Percentiles rank a stretch among this genome's conserved stretches.
These are phyloP conservation scores for Yamadazyma laniorum DNA, from an alignment of 805 yeast genomes.

Conservation along the genomic window DNA sequence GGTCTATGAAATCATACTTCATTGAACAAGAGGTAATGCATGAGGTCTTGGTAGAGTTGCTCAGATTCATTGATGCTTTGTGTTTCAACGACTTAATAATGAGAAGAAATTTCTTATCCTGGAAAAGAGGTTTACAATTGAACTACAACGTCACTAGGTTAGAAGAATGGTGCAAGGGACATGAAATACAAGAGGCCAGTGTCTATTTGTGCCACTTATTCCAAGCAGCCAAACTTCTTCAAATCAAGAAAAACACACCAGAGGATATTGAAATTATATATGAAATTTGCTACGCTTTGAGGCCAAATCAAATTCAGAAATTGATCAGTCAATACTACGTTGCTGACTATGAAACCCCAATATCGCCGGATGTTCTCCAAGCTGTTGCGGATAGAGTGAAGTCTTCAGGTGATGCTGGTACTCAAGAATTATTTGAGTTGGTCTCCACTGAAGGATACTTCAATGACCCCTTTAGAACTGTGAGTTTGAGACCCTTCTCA, in stretches of 20 bases:
- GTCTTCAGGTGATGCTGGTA: constrained; percentile 47
- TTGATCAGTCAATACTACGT: constrained; percentile 82
- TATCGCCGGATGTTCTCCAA: constrained; percentile 75
- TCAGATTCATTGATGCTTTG: constrained; percentile 84
- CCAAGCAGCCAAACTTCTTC: constrained; percentile 91
- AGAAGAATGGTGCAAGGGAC: constrained; percentile 98
- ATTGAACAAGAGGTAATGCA: constrained; percentile 82
- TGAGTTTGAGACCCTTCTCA: constrained; percentile 73
- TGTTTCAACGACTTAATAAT: constrained; percentile 94
- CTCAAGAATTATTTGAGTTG: constrained; percentile 67
- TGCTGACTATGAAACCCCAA: constrained; percentile 94
- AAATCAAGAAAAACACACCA: constrained; percentile 82
- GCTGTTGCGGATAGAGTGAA: constrained; percentile 80
- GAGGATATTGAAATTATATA: constrained; percentile 89
- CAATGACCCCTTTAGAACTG: constrained; percentile 78
- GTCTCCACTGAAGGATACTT: constrained; percentile 71
- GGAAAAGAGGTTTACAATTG: constrained; percentile 97
- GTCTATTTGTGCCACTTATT: constrained; percentile 79
- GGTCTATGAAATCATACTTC: constrained; percentile 90
- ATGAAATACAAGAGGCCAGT: constrained; percentile 84
- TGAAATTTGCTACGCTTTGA: constrained; percentile 91
- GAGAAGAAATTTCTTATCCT: constrained; percentile 90
- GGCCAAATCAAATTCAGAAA: constrained; percentile 94
- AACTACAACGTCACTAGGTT: constrained; percentile 94
- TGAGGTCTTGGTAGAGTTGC: constrained; percentile 78